A percentile compares a stretch with the other conserved stretches of the same genome.
Conservation (phyloP, 768 basidiomycete genomes). For the Clitopilus hobsonii region DNA sequence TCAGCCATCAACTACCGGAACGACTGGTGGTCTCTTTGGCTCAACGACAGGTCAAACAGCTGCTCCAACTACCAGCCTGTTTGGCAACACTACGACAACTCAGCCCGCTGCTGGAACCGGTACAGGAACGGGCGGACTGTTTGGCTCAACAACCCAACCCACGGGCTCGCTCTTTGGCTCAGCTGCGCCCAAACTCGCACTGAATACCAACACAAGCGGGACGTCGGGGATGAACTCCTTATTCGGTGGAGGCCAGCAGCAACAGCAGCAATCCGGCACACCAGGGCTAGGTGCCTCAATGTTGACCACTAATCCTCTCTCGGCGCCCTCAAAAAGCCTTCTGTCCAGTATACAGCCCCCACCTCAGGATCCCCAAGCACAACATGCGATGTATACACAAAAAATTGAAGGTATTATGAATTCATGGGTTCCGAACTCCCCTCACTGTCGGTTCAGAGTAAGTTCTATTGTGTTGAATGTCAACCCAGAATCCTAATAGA, state of each 20-base stretch:
- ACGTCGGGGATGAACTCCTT: conserved; percentile 16
- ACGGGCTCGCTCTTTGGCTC: not conserved
- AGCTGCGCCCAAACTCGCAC: conserved; percentile 9
- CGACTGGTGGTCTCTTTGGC: conserved; percentile 26
- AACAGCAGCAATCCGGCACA: conserved; percentile 15
- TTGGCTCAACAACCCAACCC: conserved; percentile 18
- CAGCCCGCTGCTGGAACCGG: conserved; percentile 11
- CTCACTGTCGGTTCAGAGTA: conserved; percentile 80
- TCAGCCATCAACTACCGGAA: no score
- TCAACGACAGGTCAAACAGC: conserved; percentile 11
- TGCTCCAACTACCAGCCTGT: conserved; percentile 19
- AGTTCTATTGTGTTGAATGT: conserved; percentile 9
- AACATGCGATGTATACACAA: conserved; percentile 48
- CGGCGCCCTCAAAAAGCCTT: conserved; percentile 10
- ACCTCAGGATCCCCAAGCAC: conserved; percentile 51
- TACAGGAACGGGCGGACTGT: conserved; percentile 19
- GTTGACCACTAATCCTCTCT: conserved; percentile 18
- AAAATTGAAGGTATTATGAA: conserved; percentile 60
- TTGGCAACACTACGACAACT: conserved; percentile 20
- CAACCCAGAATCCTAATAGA: not conserved
- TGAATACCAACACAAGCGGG: conserved; percentile 23
- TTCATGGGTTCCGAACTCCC: conserved; percentile 68
- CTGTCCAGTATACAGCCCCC: conserved; percentile 32
- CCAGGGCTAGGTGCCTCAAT: conserved; percentile 18
- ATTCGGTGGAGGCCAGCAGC: conserved; percentile 6